Conservation (phyloP, 2,329 filamentous ascomycete genomes). For the Xylariaceae sp. region DNA sequence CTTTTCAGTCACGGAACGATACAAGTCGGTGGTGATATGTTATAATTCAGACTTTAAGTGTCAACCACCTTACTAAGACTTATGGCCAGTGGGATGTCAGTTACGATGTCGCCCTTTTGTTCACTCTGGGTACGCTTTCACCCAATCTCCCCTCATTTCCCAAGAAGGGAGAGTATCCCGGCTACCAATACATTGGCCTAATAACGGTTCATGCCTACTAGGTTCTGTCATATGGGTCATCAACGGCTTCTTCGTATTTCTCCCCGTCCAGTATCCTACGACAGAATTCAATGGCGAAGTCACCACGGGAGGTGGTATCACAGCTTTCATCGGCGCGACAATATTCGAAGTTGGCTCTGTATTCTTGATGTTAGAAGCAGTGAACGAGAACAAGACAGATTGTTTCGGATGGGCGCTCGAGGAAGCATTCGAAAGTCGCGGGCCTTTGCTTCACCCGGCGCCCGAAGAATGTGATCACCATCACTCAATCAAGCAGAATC, state of each 20-base stretch:
- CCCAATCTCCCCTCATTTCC: not conserved
- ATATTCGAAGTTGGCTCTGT: conserved; percentile 15
- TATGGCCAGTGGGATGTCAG: conserved; percentile 7
- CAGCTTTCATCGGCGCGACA: conserved; percentile 12
- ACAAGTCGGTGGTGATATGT: too few species aligned
- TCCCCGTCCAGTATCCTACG: conserved; percentile 7
- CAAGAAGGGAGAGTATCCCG: not conserved
- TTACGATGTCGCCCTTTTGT: conserved; percentile 13
- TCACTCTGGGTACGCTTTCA: conserved; percentile 8
- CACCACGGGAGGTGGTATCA: conserved; percentile 6
- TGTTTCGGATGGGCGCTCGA: conserved; percentile 16
- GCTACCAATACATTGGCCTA: not conserved
- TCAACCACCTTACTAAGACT: too few species aligned
- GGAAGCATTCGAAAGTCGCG: conserved; percentile 4
- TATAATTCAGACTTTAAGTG: too few species aligned
- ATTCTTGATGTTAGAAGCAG: conserved; percentile 14
- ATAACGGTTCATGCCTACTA: not conserved
- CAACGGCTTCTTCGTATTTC: conserved; percentile 15
- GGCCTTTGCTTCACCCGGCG: conserved; percentile 3
- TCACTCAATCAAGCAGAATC: not conserved
- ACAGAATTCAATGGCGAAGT: conserved; percentile 10
- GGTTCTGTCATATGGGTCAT: conserved; percentile 14
- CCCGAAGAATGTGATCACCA: conserved; percentile 11
- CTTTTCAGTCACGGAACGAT: too few species aligned
- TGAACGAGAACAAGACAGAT: conserved; percentile 11